These are phyloP conservation scores for Rhododendron mucronatum DNA, from an alignment of 148 eudicot species.

Conservation along the genomic window DNA sequence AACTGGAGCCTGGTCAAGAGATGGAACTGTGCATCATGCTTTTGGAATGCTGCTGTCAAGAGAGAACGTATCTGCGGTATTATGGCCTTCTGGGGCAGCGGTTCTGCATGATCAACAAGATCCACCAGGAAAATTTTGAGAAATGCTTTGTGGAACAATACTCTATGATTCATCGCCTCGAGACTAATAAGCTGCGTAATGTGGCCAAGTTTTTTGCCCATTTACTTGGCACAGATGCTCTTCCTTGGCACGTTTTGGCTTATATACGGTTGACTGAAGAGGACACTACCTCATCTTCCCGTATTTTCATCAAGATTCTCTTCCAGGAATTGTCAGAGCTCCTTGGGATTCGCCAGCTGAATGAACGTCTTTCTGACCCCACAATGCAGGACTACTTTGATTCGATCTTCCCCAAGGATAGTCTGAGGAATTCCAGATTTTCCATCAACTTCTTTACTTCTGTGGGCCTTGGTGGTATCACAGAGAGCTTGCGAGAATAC, in stretches of 20 bases:
- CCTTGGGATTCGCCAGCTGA: slow-evolving; percentile 62
- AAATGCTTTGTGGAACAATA: slow-evolving; percentile 82
- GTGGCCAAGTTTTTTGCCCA: slow-evolving; percentile 94
- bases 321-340: slow-evolving; percentile 90
- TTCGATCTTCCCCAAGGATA: slow-evolving; percentile 76
- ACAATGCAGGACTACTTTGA: slow-evolving; percentile 73
- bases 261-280: slow-evolving; percentile 85
- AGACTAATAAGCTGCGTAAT: slow-evolving; percentile 80
- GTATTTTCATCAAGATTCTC: slow-evolving; percentile 91
- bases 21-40: too few relatives aligned
- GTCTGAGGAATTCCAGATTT: slow-evolving; percentile 68
- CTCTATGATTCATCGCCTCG: slow-evolving; percentile 90
- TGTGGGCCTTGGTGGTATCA: slow-evolving; percentile 83
- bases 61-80: slow-evolving; percentile 80
- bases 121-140: slow-evolving; percentile 79
- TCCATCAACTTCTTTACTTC: slow-evolving; percentile 84
- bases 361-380: slow-evolving; percentile 70
- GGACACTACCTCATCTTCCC: slow-evolving; percentile 88
- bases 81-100: slow-evolving; percentile 90
- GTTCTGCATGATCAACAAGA: slow-evolving; percentile 31
- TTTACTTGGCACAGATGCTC: slow-evolving; percentile 75
- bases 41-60: slow-evolving; percentile 34
- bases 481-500: slow-evolving; percentile 74
- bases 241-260: slow-evolving; percentile 82
- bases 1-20: too few relatives aligned